Conservation (phyloP, 768 basidiomycete species). For the Terana coerulea region DNA sequence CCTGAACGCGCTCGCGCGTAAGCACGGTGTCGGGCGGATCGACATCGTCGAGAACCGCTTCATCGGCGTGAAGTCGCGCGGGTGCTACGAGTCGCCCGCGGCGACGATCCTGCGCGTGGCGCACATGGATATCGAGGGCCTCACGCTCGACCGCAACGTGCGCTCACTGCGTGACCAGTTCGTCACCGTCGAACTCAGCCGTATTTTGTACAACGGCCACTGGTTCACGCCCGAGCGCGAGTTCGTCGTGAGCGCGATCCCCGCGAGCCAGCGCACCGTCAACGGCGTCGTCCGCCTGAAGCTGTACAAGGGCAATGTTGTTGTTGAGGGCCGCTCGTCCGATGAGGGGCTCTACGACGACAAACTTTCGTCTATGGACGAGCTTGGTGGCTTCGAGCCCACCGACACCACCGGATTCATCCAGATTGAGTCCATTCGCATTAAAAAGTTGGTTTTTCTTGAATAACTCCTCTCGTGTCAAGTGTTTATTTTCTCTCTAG, state of each 20-base stretch:
- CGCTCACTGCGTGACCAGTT: constrained; percentile 94
- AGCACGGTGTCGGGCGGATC: constrained; percentile 94
- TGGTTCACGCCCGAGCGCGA: constrained; percentile 99
- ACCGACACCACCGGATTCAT: constrained; percentile 96
- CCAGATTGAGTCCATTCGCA: constrained; percentile 94
- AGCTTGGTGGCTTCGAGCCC: constrained; percentile 96
- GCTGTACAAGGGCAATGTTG: constrained; percentile 94
- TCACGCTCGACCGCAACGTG: constrained; percentile 97
- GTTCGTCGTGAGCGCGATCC: constrained; percentile 87
- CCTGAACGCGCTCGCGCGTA: constrained; percentile 91
- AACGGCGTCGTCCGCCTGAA: constrained; percentile 90
- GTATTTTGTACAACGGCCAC: constrained; percentile 97
- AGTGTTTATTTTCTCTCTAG: constrained; percentile 40
- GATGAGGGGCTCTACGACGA: constrained; percentile 95
- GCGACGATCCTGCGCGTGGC: constrained; percentile 95
- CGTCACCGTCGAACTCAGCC: constrained; percentile 83
- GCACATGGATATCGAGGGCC: constrained; percentile 94
- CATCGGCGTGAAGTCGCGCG: constrained; percentile 98
- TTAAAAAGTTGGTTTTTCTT: constrained; percentile 75
- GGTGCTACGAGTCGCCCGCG: constrained; percentile 98
- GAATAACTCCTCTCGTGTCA: background rate
- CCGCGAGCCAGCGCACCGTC: constrained; percentile 93
- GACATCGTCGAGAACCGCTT: constrained; percentile 99
- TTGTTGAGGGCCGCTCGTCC: constrained; percentile 88
- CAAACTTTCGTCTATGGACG: constrained; percentile 96